Evolutionary conservation across 305 asterid species (phyloP).

Genomic region (Rubia balearica): DNA sequence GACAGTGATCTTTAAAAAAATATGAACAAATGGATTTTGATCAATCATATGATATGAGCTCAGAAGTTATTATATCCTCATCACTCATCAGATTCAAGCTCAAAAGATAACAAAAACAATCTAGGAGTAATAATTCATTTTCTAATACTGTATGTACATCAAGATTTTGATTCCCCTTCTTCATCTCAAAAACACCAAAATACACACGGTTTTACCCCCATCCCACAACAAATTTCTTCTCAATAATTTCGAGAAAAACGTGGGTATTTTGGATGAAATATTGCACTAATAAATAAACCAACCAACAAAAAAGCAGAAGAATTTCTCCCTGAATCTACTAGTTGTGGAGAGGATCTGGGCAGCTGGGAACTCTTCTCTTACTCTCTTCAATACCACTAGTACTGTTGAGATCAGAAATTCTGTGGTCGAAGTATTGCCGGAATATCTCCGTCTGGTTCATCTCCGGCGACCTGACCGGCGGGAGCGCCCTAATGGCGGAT

Average conservation of each 20-base stretch:
- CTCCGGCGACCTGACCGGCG: constrained; percentile 22
- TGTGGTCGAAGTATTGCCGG: constrained; percentile 41
- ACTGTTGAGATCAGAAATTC: constrained; percentile 29
- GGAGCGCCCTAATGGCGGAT: constrained; percentile 49
- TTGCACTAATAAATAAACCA: constrained; percentile 6
- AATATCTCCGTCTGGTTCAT: constrained; percentile 41
- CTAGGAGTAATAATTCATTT: neutral
- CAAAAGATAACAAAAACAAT: no score
- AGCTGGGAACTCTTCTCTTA: constrained; percentile 76
- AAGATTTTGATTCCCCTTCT: constrained; percentile 23
- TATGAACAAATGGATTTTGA: neutral
- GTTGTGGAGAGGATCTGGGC: constrained; percentile 98
- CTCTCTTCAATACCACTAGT: constrained; percentile 33
- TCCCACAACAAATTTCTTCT: constrained; percentile 6
- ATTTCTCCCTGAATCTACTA: constrained; percentile 23
- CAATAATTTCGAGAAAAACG: constrained; percentile 44
- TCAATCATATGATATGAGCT: neutral
- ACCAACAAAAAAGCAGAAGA: constrained; percentile 17
- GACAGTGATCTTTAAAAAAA: no score
- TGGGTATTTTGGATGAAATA: constrained; percentile 64
- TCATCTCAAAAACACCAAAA: constrained; percentile 45
- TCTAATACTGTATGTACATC: neutral
- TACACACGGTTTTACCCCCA: constrained; percentile 76
- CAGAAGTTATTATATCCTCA: neutral
- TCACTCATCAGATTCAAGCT: constrained; percentile 8